These are phyloP conservation scores for Plantago major DNA, from an alignment of 257 asterid genomes.

Conservation along the genomic window DNA sequence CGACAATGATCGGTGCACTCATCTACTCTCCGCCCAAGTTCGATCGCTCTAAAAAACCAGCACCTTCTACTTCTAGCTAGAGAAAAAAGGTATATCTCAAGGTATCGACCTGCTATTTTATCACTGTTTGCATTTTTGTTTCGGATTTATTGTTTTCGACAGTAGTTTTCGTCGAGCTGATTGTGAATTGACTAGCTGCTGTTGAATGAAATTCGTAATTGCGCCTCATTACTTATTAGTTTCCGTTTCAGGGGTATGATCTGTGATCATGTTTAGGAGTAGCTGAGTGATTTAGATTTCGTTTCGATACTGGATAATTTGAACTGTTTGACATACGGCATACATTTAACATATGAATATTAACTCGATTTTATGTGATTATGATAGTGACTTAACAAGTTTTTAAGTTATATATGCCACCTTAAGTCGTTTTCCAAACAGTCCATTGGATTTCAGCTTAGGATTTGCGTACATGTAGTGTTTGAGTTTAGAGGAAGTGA, in stretches of 20 bases:
- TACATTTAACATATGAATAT: too few species aligned
- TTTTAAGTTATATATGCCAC: too few species aligned
- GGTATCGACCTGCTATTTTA: background rate
- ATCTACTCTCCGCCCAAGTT: conserved; percentile 48
- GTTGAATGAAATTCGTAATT: background rate
- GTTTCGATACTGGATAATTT: too few species aligned
- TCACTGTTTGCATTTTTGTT: background rate
- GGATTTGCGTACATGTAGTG: background rate
- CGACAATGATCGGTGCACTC: conserved; percentile 43
- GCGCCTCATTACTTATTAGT: background rate
- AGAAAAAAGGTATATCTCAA: background rate
- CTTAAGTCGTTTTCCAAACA: too few species aligned
- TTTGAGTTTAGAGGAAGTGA: background rate
- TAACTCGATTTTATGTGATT: too few species aligned
- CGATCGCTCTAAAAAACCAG: conserved; percentile 26
- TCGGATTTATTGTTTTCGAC: background rate
- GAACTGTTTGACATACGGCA: too few species aligned
- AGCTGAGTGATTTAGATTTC: too few species aligned
- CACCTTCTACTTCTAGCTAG: conserved; percentile 19
- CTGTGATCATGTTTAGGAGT: background rate
- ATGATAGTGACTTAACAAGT: too few species aligned
- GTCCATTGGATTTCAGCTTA: background rate
- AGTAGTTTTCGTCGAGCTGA: too few species aligned
- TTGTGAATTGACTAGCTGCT: background rate
- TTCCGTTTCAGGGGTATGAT: background rate